Base-by-base conservation (phyloP, 805 yeast species). In the Metschnikowia drakensbergensis region DNA sequence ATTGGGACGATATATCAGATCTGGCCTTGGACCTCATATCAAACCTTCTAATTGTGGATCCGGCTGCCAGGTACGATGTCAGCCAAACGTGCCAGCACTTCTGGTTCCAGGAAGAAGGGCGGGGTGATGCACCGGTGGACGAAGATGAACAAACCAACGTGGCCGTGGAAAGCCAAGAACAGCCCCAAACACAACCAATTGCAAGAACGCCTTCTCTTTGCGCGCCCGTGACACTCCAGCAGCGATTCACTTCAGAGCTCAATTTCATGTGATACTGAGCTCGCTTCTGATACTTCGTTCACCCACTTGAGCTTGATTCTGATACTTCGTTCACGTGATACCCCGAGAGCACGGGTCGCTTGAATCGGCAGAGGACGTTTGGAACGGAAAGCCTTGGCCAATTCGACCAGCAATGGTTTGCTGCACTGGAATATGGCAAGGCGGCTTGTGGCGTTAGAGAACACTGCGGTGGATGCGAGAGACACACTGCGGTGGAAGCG, bases 1-100 rank as follows among this genome's bases (percentile, higher is more conserved):
- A 82, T 57, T 86, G 91, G 87, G 92, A 86, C 63, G 76, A 76
- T 1, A 82, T 86, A 22, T 75, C 74, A 33, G 92, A 86, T 61
- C 60, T 74, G 3, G 88, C 80, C 0, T 62, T 86, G 45, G 90
- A 86, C 60, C 66, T 86, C 49, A 83, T 86, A 4, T 74, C 86
- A 4, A 74, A 78, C 50, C 66, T 86, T 42, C 63, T 86, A 40
- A 79, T 83, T 10, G 80, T 81, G 8, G 74, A 78, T 50, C 76
- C 83, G 0, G 52, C 52, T n/a, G 64, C 69, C 32, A 61, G 85
- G 45, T 66, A 65, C 37, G 72, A 72, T 40, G 72, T 76, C 7
- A 51, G 56, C 3, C 68, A 70, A 41, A 67, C 80, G 0, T 48
- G 64, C 6, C 48, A 54, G 1, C 84, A 80, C 58, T 60, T 52